Conservation (phyloP, 306 rosid species). For the Medicago ruthenica region DNA sequence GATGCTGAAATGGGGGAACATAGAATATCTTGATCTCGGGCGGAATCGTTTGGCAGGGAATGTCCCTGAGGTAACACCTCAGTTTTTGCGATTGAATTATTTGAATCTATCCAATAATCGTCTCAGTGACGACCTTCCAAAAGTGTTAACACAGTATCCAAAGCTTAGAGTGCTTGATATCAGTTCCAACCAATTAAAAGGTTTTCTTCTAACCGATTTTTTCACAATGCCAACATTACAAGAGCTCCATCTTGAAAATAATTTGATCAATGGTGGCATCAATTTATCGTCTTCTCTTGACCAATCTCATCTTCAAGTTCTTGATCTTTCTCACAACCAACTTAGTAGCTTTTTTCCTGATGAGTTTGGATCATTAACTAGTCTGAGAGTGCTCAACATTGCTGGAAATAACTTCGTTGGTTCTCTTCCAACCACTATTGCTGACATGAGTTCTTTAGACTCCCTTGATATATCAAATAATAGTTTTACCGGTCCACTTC, state of each 20-base stretch:
- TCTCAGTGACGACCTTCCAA: slow-evolving; percentile 68
- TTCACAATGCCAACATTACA: slow-evolving; percentile 75
- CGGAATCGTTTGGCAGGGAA: slow-evolving; percentile 74
- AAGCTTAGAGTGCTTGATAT: slow-evolving; percentile 87
- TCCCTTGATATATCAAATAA: slow-evolving; percentile 78
- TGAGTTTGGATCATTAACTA: slow-evolving; percentile 64
- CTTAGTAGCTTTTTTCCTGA: slow-evolving; percentile 87
- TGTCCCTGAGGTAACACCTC: slow-evolving; percentile 84
- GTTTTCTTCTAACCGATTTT: slow-evolving; percentile 62
- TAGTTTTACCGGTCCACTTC: slow-evolving; percentile 88
- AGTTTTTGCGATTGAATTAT: slow-evolving; percentile 78
- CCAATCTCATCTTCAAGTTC: slow-evolving; percentile 72
- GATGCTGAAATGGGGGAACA: slow-evolving; percentile 89
- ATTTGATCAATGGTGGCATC: slow-evolving; percentile 69
- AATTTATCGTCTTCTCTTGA: slow-evolving; percentile 60
- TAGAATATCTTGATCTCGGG: slow-evolving; percentile 90
- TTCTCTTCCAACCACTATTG: slow-evolving; percentile 83
- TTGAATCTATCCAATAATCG: slow-evolving; percentile 80
- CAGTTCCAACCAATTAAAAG: slow-evolving; percentile 81
- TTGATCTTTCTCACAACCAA: slow-evolving; percentile 85
- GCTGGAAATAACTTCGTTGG: slow-evolving; percentile 92
- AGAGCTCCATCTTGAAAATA: slow-evolving; percentile 81
- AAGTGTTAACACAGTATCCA: slow-evolving; percentile 75
- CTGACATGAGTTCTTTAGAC: slow-evolving; percentile 63
- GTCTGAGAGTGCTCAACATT: slow-evolving; percentile 70